Percentiles rank a stretch among this genome's conserved stretches.
These are phyloP conservation scores for Pseudotsuga menziesii DNA, from an alignment of 75 land plant genomes.

Conservation along the genomic window DNA sequence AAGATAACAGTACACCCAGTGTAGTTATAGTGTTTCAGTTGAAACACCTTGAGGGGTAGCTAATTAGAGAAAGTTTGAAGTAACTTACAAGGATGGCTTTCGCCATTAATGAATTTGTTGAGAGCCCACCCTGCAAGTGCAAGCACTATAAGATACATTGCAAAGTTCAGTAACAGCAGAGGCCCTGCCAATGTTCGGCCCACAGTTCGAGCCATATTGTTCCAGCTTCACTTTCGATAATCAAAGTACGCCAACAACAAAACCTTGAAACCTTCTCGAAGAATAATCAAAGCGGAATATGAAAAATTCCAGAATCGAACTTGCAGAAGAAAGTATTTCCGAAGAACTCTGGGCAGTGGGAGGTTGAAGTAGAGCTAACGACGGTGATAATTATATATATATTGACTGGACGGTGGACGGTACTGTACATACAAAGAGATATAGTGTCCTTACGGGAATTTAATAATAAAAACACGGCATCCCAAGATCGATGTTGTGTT, in stretches of 20 bases:
- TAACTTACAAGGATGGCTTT: conserved; percentile 37
- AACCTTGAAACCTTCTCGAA: background rate
- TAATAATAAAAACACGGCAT: background rate
- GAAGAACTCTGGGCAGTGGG: background rate
- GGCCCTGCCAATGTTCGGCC: conserved; percentile 57
- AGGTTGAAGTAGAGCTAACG: background rate
- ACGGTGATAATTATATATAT: background rate
- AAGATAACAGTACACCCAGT: background rate
- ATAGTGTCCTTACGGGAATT: background rate
- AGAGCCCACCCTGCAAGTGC: conserved; percentile 68
- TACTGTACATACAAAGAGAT: too few species aligned
- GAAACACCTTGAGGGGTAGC: too few species aligned
- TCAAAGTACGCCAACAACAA: background rate
- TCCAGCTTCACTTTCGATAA: background rate
- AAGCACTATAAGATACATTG: conserved; percentile 48
- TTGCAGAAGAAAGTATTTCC: background rate
- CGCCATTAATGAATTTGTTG: conserved; percentile 56
- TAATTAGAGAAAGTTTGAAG: background rate
- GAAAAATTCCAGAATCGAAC: background rate
- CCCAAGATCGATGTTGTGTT: background rate
- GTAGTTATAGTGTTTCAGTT: too few species aligned
- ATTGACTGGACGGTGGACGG: background rate
- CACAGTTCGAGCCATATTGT: conserved; percentile 20
- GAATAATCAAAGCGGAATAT: background rate
- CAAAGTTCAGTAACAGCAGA: conserved; percentile 58